phyloP scores from a whole-genome alignment of 1,284 basidiomycete genomes.

The Tranzscheliella williamsii region DNA sequence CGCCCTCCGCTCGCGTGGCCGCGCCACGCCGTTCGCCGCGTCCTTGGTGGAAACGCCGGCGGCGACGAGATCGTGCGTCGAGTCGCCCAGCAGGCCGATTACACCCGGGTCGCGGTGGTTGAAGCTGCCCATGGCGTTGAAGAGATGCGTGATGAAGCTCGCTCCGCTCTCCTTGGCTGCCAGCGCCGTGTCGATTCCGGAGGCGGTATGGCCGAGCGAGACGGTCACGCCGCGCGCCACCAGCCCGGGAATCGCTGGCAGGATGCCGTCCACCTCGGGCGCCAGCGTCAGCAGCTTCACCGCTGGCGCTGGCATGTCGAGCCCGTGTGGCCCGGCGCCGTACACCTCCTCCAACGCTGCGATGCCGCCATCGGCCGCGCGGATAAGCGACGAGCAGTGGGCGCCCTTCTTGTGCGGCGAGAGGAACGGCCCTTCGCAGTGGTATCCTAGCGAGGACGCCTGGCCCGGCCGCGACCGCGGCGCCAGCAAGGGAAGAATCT shows the following conservation, averaged over 20 bases:
- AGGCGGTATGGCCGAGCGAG: conserved; percentile 81
- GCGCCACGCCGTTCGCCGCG: too few species aligned
- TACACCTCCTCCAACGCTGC: conserved; percentile 16
- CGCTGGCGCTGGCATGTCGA: conserved; percentile 62
- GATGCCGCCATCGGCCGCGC: conserved; percentile 61
- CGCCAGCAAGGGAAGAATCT: conserved; percentile 67
- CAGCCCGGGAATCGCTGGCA: conserved; percentile 70
- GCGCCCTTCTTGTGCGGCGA: conserved; percentile 74
- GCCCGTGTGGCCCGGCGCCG: conserved; percentile 48
- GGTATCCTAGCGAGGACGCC: conserved; percentile 74
- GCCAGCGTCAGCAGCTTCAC: conserved; percentile 83
- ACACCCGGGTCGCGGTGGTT: conserved; percentile 69
- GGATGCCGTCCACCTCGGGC: conserved; percentile 80
- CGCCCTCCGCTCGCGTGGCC: conserved; percentile 1
- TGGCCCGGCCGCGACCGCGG: conserved; percentile 63
- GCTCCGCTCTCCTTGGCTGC: conserved; percentile 73
- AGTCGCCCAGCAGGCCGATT: conserved; percentile 81
- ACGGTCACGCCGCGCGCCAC: conserved; percentile 73
- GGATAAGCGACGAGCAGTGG: conserved; percentile 73
- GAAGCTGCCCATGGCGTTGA: conserved; percentile 87
- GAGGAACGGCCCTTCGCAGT: conserved; percentile 86
- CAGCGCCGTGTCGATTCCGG: conserved; percentile 71
- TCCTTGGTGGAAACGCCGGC: too few species aligned
- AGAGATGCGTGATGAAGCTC: conserved; percentile 82
- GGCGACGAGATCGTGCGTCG: conserved; percentile 10